Evolutionary conservation across 1,284 basidiomycete species (phyloP).

Genomic region (Ceratobasidium sp.): DNA sequence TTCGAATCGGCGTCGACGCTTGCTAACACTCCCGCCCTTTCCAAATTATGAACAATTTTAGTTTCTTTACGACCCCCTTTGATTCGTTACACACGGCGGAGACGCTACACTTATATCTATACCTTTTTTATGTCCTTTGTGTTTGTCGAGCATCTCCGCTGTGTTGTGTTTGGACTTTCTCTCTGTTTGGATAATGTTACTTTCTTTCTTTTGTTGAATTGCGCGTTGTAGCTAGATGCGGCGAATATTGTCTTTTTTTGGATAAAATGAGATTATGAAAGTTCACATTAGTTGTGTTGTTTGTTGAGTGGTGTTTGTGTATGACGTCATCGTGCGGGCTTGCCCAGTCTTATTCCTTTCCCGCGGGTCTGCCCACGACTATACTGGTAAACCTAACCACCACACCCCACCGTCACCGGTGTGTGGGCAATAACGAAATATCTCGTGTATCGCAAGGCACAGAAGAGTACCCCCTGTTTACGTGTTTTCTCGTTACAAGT

Average conservation of each 20-base stretch:
- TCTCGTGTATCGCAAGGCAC: too few species aligned
- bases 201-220: neutral
- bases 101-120: conserved; percentile 25
- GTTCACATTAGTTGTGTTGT: neutral
- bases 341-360: too few species aligned
- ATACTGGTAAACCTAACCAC: too few species aligned
- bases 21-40: too few species aligned
- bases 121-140: conserved; percentile 19
- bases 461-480: too few species aligned
- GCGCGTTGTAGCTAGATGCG: conserved; percentile 29
- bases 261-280: neutral
- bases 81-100: conserved; percentile 3
- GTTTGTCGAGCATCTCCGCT: conserved; percentile 27
- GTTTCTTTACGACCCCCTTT: neutral
- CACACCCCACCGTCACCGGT: too few species aligned
- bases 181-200: neutral
- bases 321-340: neutral
- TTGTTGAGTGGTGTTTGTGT: neutral
- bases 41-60: neutral
- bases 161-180: conserved; percentile 30
- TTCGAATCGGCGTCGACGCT: conserved; percentile 15
- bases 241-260: neutral
- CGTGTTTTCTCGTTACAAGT: too few species aligned
- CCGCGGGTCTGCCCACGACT: too few species aligned
- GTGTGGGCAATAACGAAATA: too few species aligned